A percentile compares a stretch with the other conserved stretches of the same genome.
Evolutionary conservation across 768 basidiomycete species (phyloP).

Genomic region (Kwoniella dendrophila): DNA sequence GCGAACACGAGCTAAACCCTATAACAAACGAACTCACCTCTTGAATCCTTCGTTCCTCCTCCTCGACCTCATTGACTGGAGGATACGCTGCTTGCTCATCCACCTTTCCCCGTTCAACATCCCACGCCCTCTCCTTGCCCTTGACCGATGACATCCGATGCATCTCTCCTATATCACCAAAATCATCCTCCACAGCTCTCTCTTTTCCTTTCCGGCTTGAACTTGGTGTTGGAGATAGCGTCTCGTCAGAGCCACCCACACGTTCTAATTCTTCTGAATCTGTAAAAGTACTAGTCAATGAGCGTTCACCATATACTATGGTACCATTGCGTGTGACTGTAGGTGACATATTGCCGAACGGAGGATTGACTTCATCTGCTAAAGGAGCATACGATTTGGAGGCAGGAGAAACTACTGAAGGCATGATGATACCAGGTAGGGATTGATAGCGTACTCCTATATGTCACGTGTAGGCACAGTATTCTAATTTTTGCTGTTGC

Average conservation of each 20-base stretch:
- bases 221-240: constrained; percentile 22
- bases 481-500: too few relatives aligned
- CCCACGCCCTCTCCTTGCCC: constrained; percentile 38
- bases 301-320: constrained; percentile 32
- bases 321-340: constrained; percentile 37
- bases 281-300: constrained; percentile 21
- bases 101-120: constrained; percentile 36
- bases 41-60: constrained; percentile 40
- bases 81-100: constrained; percentile 30
- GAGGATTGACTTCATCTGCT: constrained; percentile 38
- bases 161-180: constrained; percentile 22
- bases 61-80: constrained; percentile 40
- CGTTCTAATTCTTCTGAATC: constrained; percentile 23
- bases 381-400: constrained; percentile 37
- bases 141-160: constrained; percentile 9
- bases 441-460: too few relatives aligned
- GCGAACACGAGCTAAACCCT: neutral
- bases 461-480: neutral
- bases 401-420: constrained; percentile 23
- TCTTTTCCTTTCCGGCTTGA: constrained; percentile 22
- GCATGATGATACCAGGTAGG: constrained; percentile 28
- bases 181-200: constrained; percentile 15
- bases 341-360: constrained; percentile 37
- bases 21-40: constrained; percentile 29
- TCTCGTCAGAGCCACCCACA: constrained; percentile 29